phyloP scores from a whole-genome alignment of 495 filamentous ascomycete species.

The Lindgomyces ingoldianus region DNA sequence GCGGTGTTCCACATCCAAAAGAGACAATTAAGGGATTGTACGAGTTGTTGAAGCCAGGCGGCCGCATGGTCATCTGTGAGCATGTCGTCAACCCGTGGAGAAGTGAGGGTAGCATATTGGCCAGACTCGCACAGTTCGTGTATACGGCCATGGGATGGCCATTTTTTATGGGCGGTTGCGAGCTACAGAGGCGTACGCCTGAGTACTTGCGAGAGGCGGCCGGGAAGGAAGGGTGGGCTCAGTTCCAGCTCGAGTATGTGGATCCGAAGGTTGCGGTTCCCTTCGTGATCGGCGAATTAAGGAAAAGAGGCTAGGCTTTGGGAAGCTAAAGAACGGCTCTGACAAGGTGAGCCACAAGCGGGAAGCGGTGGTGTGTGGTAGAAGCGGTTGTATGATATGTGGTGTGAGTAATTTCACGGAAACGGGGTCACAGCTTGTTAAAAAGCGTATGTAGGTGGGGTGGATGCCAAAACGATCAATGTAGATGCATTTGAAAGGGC shows the following conservation, averaged over 20 bases:
- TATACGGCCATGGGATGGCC: slow-evolving; percentile 41
- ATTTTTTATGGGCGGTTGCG: slow-evolving; percentile 44
- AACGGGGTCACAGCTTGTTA: no score
- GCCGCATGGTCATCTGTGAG: slow-evolving; percentile 47
- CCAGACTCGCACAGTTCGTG: slow-evolving; percentile 34
- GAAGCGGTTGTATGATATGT: no score
- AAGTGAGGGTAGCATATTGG: slow-evolving; percentile 30
- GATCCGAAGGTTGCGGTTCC: slow-evolving; percentile 30
- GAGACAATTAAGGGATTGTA: slow-evolving; percentile 43
- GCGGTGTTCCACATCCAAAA: slow-evolving; percentile 41
- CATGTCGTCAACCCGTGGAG: slow-evolving; percentile 45
- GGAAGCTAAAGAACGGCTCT: no score
- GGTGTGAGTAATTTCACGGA: no score
- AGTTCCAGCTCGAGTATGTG: slow-evolving; percentile 33
- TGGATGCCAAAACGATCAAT: no score
- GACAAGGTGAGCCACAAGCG: no score
- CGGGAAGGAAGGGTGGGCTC: slow-evolving; percentile 28
- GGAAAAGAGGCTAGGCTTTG: slow-evolving; percentile 18
- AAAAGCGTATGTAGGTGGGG: no score
- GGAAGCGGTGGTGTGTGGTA: no score
- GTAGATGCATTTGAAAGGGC: no score
- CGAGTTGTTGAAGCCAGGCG: slow-evolving; percentile 46
- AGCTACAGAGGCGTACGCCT: slow-evolving; percentile 41
- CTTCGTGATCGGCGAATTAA: slow-evolving; percentile 34
- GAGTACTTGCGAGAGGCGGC: slow-evolving; percentile 31